Evolutionary conservation across 2,329 filamentous ascomycete species (phyloP), one percentile per base, ranked within the genome.

Genomic region (Aspergillus costaricaensis): DNA sequence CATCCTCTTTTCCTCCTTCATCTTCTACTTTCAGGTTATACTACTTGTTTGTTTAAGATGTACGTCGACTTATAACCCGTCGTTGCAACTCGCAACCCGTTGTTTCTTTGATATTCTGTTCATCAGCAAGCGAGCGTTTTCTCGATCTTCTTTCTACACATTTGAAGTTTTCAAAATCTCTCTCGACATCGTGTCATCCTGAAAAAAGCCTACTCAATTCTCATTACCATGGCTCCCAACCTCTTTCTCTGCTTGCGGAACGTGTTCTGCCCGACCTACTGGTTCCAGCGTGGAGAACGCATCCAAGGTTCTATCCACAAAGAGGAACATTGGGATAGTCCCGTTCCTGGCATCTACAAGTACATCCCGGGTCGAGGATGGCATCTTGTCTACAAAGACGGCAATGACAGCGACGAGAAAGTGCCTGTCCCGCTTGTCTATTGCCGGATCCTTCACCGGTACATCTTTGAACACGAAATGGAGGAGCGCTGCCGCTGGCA

Each of bases 301-400:
- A 68, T 75, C 55, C 73, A 78, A 23, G 75, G 75, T 25, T 70
- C 77, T 2, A 69, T 74, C 41, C 74, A 77, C 64, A 73, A 73
- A 32, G 79, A 78, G 50, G 81, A 83, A 66, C 79, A 81, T 65
- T 83, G 81, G 80, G 70, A 77, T 39, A 68, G 68, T n/a, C 81
- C 81, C 5, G 73, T 80, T 15, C 79, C 80, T 5, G 81, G 81
- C 44, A 77, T 74, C 39, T 83, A 83, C 70, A 80, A 80, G 61
- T 81, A 81, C 68, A 75, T 82, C 51, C 80, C 81, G 4, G 78
- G 79, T 55, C 79, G 76, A 47, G 81, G 81, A 62, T 83, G 81
- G 81, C 81, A 81, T 65, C 76, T 83, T 49, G 70, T 82, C 53
- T 77, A 70, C 41, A 77, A 72, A 23, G 76, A 81, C 61, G 71